phyloP scores from a whole-genome alignment of 2,329 filamentous ascomycete genomes.

The Botrytis pseudocinerea region DNA sequence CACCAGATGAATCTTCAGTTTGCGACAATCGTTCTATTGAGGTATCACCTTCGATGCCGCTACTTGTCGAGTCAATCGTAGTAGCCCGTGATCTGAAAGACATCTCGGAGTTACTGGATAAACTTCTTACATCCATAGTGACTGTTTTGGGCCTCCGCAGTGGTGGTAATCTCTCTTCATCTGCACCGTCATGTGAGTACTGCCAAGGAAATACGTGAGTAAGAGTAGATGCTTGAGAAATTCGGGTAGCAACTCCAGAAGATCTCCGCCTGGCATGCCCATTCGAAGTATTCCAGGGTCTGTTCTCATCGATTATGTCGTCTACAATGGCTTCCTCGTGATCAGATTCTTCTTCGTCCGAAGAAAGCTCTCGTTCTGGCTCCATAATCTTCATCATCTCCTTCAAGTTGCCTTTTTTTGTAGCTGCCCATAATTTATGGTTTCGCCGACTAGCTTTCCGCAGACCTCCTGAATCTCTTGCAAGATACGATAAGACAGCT shows the following conservation, averaged over 20 bases:
- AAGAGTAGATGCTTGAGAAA: constrained; percentile 47
- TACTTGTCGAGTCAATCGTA: constrained; percentile 72
- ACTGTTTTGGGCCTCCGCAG: constrained; percentile 57
- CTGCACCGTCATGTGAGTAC: constrained; percentile 49
- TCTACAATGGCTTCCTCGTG: constrained; percentile 47
- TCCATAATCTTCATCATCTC: constrained; percentile 80
- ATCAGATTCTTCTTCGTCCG: constrained; percentile 36
- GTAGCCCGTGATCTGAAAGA: constrained; percentile 80
- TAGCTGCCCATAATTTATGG: constrained; percentile 82
- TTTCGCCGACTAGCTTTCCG: constrained; percentile 85
- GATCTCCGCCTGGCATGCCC: constrained; percentile 32
- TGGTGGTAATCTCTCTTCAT: constrained; percentile 42
- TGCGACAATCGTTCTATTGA: constrained; percentile 77
- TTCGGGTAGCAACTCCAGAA: constrained; percentile 29
- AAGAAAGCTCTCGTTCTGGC: constrained; percentile 49
- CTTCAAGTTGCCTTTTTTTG: constrained; percentile 72
- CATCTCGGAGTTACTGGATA: constrained; percentile 81
- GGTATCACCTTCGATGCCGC: constrained; percentile 78
- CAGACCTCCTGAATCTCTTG: constrained; percentile 76
- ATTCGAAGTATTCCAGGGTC: constrained; percentile 36
- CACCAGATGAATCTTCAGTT: constrained; percentile 69
- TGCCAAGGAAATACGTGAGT: constrained; percentile 93
- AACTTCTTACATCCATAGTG: constrained; percentile 84
- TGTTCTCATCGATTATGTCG: constrained; percentile 48
- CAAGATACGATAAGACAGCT: constrained; percentile 85